Conservation (phyloP, 192 early-diverging fungal species). For the Backusella australiensis region DNA sequence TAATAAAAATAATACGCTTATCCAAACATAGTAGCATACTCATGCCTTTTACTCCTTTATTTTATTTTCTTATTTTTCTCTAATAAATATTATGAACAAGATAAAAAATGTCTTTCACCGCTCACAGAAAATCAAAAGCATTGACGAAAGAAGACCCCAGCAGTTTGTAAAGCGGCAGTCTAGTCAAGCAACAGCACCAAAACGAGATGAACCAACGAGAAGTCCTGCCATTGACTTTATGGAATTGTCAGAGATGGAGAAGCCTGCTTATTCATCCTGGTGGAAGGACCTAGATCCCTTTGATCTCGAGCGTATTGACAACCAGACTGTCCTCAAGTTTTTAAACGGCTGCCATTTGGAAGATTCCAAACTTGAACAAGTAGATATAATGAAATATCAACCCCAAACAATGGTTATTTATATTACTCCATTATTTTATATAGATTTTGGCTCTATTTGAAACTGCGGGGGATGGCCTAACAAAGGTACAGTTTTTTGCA, state of each 20-base stretch:
- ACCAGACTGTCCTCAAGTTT: conserved; percentile 16
- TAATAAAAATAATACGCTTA: background rate
- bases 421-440: background rate
- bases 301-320: conserved; percentile 11
- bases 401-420: background rate
- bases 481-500: conserved; percentile 25
- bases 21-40: conserved; percentile 7
- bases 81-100: conserved; percentile 11
- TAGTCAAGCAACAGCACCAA: background rate
- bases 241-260: background rate
- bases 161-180: conserved; percentile 25
- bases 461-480: conserved; percentile 15
- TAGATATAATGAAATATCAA: background rate
- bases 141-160: conserved; percentile 22
- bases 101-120: conserved; percentile 21
- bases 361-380: conserved; percentile 19
- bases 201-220: background rate
- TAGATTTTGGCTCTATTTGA: conserved; percentile 31
- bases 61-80: background rate
- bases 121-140: background rate
- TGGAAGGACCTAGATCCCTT: conserved; percentile 30
- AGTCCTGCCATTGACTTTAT: background rate
- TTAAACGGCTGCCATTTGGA: conserved; percentile 16
- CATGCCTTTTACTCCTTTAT: conserved; percentile 2
- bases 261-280: conserved; percentile 9